Conservation (phyloP, 1,284 basidiomycete genomes). For the Kwoniella shivajii region DNA sequence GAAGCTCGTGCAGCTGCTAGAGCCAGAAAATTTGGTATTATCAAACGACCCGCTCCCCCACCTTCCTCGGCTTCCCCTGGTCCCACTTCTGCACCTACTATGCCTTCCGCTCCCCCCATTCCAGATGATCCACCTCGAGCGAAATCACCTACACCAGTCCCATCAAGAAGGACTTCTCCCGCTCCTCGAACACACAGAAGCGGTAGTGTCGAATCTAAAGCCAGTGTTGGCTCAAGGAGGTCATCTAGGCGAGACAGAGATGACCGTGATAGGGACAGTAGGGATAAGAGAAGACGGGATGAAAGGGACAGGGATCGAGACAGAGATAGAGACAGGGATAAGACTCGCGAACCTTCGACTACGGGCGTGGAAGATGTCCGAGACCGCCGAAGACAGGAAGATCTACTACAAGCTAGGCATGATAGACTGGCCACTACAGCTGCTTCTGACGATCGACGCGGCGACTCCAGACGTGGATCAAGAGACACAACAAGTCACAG, state of each 20-base stretch:
- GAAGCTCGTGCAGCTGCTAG: slow-evolving; percentile 41
- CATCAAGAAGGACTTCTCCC: slow-evolving; percentile 16
- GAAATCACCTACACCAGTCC: slow-evolving; percentile 15
- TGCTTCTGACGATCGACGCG: slow-evolving; percentile 5
- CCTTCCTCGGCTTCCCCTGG: slow-evolving; percentile 14
- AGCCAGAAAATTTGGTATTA: slow-evolving; percentile 38
- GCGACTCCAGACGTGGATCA: slow-evolving; percentile 26
- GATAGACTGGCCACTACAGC: slow-evolving; percentile 19
- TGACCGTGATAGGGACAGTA: slow-evolving; percentile 18
- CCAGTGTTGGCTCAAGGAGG: slow-evolving; percentile 33
- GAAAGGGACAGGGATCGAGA: slow-evolving; percentile 17
- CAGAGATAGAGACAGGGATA: neutral
- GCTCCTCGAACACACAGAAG: slow-evolving; percentile 22
- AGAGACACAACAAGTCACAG: slow-evolving; percentile 18
- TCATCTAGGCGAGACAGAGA: slow-evolving; percentile 20
- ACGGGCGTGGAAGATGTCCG: slow-evolving; percentile 11
- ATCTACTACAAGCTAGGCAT: slow-evolving; percentile 23
- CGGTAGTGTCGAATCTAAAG: slow-evolving; percentile 43
- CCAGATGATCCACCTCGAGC: slow-evolving; percentile 1
- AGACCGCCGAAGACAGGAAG: slow-evolving; percentile 24
- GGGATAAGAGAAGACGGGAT: slow-evolving; percentile 18
- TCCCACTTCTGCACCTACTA: slow-evolving; percentile 9
- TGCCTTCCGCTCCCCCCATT: neutral
- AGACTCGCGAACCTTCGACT: neutral
- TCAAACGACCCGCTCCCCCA: slow-evolving; percentile 22